Percentiles rank a stretch among this genome's conserved stretches.
Evolutionary conservation across 129 eudicot genomes (phyloP).

Genomic region (Flaveria ramosissima): DNA sequence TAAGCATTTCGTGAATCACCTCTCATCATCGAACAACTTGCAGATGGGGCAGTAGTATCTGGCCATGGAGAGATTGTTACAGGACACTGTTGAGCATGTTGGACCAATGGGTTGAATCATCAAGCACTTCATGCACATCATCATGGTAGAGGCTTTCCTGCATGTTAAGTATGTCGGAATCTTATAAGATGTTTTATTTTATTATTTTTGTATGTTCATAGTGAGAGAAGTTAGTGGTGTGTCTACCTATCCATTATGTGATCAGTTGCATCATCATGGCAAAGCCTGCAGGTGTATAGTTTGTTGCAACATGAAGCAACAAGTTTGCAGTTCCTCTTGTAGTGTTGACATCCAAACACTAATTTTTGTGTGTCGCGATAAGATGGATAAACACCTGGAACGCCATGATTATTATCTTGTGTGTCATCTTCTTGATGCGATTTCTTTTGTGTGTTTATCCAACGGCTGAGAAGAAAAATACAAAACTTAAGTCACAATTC

Average conservation of each 20-base stretch:
- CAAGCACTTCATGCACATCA: constrained; percentile 98
- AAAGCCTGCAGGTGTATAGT: constrained; percentile 71
- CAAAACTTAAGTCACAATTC: constrained; percentile 1
- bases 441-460: constrained; percentile 58
- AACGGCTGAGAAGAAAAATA: constrained; percentile 53
- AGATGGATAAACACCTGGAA: constrained; percentile 72
- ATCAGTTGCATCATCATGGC: constrained; percentile 86
- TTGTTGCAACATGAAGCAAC: constrained; percentile 83
- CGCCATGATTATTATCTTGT: constrained; percentile 40
- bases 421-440: constrained; percentile 36
- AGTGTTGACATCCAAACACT: constrained; percentile 83
- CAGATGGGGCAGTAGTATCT: constrained; percentile 85
- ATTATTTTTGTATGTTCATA: not conserved
- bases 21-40: constrained; percentile 87
- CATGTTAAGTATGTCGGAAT: constrained; percentile 21
- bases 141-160: constrained; percentile 87
- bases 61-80: constrained; percentile 76
- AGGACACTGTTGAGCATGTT: constrained; percentile 62
- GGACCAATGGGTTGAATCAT: constrained; percentile 72
- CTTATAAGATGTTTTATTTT: not conserved
- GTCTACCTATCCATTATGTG: constrained; percentile 82
- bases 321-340: constrained; percentile 90
- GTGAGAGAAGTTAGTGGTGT: constrained; percentile 1
- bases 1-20: constrained; percentile 44
- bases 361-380: constrained; percentile 56